Conservation (phyloP, 2,329 filamentous ascomycete genomes). For the Orbilia blumenaviensis region DNA sequence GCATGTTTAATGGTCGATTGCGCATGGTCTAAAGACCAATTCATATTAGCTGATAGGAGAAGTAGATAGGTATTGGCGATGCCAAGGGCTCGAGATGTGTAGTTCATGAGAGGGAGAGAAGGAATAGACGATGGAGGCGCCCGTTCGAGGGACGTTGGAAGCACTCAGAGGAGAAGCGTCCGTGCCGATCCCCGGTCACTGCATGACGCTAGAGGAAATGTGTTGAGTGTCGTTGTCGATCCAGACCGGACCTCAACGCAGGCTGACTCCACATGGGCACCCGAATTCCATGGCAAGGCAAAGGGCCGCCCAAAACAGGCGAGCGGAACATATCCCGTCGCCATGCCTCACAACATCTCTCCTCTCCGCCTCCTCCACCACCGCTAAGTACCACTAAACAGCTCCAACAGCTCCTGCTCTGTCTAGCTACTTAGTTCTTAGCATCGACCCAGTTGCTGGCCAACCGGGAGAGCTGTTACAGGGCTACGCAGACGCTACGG, state of each 20-base stretch:
- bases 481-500: too few relatives aligned
- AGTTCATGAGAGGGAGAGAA: not conserved
- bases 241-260: not conserved
- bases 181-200: constrained; percentile 8
- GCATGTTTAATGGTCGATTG: too few relatives aligned
- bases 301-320: not conserved
- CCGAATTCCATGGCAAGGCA: constrained; percentile 1
- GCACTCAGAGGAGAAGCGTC: not conserved
- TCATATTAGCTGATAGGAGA: too few relatives aligned
- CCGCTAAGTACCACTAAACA: not conserved
- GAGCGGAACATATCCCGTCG: constrained; percentile 6
- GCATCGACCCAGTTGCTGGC: too few relatives aligned
- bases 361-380: not conserved
- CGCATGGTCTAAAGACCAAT: not conserved
- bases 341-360: not conserved
- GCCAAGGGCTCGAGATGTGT: too few relatives aligned
- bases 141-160: not conserved
- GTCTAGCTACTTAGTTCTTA: too few relatives aligned
- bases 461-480: too few relatives aligned
- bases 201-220: not conserved
- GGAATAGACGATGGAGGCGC: not conserved
- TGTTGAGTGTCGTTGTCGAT: constrained; percentile 22
- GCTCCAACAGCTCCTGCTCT: not conserved
- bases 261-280: constrained; percentile 6
- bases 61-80: too few relatives aligned